Base-by-base conservation (phyloP, 2,329 filamentous ascomycete genomes). In the Thermoascus crustaceus region DNA sequence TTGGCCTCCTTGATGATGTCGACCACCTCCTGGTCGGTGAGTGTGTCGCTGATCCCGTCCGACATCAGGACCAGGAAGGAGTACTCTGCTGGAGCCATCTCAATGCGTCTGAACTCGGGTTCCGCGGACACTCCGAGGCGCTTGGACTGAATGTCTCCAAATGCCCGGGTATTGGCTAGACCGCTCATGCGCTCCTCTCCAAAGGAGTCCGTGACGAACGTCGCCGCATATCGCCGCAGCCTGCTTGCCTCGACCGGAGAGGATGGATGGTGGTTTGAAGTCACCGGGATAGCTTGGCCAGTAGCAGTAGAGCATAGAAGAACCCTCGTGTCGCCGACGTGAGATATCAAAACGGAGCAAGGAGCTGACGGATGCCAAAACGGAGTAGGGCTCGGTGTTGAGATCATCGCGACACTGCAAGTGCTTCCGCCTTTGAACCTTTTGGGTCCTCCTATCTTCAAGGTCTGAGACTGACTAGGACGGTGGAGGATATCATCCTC, bases 401-500 rank as follows among this genome's bases (percentile, higher is more conserved):
- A 94, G 37, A 98, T 86, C 53, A 98, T 73, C 1, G 81, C 88
- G 11, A 95, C 69, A 11, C 86, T 94, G 26, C 85, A 88, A 1
- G 91, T 98, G 35, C 87, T 94, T 38, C 91, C 91, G 41, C 91
- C 91, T 54, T 88, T 85, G 69, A 96, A 96, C 40, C 86, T 82
- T 18, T 72, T 78, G 2, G 72, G 63, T 11, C 85, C 85, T 18
- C 86, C 85, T 42, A 94, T 89, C 17, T 54, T 55, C 29, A 51
- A 37, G 16, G 60, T 55, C 7, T 57, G 57, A 3, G 67, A 57
- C 34, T 61, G 65, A 24, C 68, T 69, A 0, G 76, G 75, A 26
- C 73, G 65, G 20, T 85, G 85, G 3, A 94, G 73, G 29, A 94
- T 78, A 57, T 94, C 88, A 52, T 88, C 78, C 44, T 81, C 75